Evolutionary conservation across 768 basidiomycete species (phyloP).

Genomic region (Trametes sanguinea): DNA sequence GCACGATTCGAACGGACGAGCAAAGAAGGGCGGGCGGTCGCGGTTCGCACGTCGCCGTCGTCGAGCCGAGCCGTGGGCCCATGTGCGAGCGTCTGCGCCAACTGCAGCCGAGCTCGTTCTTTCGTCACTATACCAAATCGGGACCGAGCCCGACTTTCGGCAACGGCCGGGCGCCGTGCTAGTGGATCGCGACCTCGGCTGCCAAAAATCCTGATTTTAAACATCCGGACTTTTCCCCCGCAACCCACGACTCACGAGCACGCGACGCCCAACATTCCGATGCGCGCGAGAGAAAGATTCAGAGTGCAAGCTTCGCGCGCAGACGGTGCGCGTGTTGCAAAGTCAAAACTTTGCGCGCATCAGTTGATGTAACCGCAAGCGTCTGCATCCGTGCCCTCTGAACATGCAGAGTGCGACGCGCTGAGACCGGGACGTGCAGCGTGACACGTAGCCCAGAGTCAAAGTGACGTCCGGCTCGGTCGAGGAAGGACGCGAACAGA

Average conservation of each 20-base stretch:
- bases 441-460: conserved; percentile 8
- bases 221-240: conserved; percentile 12
- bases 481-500: conserved; percentile 1
- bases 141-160: neutral
- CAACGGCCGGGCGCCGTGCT: neutral
- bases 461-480: conserved; percentile 3
- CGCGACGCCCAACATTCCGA: too few relatives aligned
- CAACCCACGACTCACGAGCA: neutral
- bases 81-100: neutral
- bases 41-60: neutral
- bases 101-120: neutral
- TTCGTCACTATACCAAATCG: conserved; percentile 6
- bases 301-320: neutral
- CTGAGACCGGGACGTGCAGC: neutral
- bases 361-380: neutral
- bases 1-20: neutral
- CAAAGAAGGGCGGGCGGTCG: neutral
- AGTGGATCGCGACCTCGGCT: conserved; percentile 2
- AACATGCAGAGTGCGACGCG: neutral
- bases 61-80: neutral
- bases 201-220: conserved; percentile 7
- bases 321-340: conserved; percentile 1
- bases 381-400: neutral
- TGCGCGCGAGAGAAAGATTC: neutral
- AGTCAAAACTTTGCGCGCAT: conserved; percentile 18